phyloP scores from a whole-genome alignment of 805 yeast species.

The Jamesozyma jinghongensis region DNA sequence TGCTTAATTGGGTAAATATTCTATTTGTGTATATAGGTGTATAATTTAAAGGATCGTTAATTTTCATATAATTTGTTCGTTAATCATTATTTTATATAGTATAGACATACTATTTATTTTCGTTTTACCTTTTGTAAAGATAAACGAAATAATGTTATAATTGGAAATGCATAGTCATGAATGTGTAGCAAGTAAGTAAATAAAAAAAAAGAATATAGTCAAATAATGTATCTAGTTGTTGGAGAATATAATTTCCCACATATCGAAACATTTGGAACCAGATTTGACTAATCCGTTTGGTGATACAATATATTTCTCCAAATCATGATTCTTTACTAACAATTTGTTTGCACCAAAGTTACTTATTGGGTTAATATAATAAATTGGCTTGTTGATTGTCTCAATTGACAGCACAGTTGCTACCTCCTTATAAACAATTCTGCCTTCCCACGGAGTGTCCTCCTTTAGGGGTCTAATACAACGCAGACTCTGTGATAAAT shows the following conservation, averaged over 20 bases:
- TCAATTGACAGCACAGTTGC: slow-evolving; percentile 14
- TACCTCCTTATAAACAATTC: slow-evolving; percentile 31
- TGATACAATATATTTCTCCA: slow-evolving; percentile 23
- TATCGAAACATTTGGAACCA: slow-evolving; percentile 5
- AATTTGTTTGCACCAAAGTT: not conserved
- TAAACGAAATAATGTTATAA: too few species aligned
- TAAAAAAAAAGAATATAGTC: not conserved
- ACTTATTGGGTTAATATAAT: slow-evolving; percentile 1
- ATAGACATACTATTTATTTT: too few species aligned
- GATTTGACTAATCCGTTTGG: slow-evolving; percentile 24
- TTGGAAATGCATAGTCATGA: too few species aligned
- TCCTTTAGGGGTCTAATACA: slow-evolving; percentile 47
- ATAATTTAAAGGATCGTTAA: too few species aligned
- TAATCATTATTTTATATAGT: too few species aligned
- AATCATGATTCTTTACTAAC: slow-evolving; percentile 18
- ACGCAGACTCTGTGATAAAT: slow-evolving; percentile 43
- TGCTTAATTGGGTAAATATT: too few species aligned
- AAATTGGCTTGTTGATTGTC: slow-evolving; percentile 21
- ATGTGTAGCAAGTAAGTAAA: too few species aligned
- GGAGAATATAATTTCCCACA: slow-evolving; percentile 5
- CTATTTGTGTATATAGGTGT: too few species aligned
- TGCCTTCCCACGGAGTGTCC: slow-evolving; percentile 48
- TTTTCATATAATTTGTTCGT: too few species aligned
- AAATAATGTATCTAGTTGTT: not conserved
- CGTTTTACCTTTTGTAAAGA: too few species aligned